Evolutionary conservation across 176 grass and related monocot species (phyloP), one percentile per base, ranked within the genome.

Genomic region (Chloris gayana): DNA sequence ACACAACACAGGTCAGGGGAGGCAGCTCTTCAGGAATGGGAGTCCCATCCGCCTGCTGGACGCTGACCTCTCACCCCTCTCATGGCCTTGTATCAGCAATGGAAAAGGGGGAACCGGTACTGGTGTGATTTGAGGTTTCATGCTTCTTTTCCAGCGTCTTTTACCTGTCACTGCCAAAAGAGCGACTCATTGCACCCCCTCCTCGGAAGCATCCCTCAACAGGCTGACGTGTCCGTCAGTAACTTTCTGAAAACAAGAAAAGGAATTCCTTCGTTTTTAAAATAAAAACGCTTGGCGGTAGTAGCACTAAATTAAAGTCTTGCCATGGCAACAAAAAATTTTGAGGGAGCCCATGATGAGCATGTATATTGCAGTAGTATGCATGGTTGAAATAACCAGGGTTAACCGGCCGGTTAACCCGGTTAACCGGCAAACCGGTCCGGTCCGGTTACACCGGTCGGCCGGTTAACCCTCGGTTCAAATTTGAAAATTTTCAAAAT

Each of bases 81-180:
- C 61, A 64, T 42, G 24, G 41, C 39, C 15, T 32, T 50, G 72
- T 66, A 74, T 1, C 75, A 87, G 72, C 71, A 61, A 56, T 13
- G 17, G 58, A 61, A 72, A 87, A 76, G 31, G 46, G 63, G 19
- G 39, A 59, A 65, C 27, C 79, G 62, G 68, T 33, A 63, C 76
- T 64, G 76, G 21, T 72, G 33, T 87, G 93, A 95, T 95, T 92
- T 95, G 89, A 92, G 88, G 79, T 77, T 85, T 87, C 93, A 95
- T 84, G 70, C 56, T 67, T 74, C 84, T 84, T 67, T 32, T 59
- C 57, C 64, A 77, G 80, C 41, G 67, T 22, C 87, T 82, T 83
- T 89, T 88, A 68, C 84, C 69, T 91, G 76, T 80, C 80, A 73
- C 83, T 38, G 68, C 60, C 67, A 85, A 89, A 91, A 76, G 76